A percentile compares a stretch with the other conserved stretches of the same genome.
Conservation (phyloP, 495 filamentous ascomycete genomes). For the Penicillium samsonianum region DNA sequence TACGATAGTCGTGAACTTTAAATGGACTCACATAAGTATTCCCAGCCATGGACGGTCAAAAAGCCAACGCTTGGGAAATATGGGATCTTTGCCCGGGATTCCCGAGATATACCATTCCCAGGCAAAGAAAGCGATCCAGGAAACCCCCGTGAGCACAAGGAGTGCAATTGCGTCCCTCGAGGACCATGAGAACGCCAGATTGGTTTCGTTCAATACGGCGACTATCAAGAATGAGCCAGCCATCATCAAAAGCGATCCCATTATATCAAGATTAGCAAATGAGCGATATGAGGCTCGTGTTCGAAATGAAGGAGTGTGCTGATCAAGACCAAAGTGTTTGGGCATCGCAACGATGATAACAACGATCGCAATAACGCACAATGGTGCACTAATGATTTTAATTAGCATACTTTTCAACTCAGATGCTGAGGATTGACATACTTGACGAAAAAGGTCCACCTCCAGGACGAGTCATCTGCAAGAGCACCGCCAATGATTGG, state of each 20-base stretch:
- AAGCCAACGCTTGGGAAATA: slow-evolving; percentile 41
- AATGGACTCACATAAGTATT: slow-evolving; percentile 32
- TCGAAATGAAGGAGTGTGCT: slow-evolving; percentile 30
- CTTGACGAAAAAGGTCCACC: slow-evolving; percentile 67
- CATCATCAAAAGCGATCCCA: slow-evolving; percentile 56
- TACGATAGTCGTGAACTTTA: not conserved
- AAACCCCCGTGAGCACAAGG: slow-evolving; percentile 36
- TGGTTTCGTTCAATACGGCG: slow-evolving; percentile 59
- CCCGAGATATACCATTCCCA: slow-evolving; percentile 41
- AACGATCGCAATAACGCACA: slow-evolving; percentile 26
- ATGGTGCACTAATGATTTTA: slow-evolving; percentile 18
- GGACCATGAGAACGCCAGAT: slow-evolving; percentile 46
- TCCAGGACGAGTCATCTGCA: slow-evolving; percentile 54
- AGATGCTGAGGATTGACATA: slow-evolving; percentile 16
- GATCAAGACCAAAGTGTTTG: slow-evolving; percentile 31
- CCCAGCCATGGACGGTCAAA: slow-evolving; percentile 37
- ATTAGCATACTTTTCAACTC: not conserved
- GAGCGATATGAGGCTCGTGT: slow-evolving; percentile 32
- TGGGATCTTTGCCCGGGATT: slow-evolving; percentile 32
- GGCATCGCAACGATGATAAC: slow-evolving; percentile 31
- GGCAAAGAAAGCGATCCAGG: slow-evolving; percentile 39
- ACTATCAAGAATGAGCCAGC: slow-evolving; percentile 57
- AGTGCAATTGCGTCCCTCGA: slow-evolving; percentile 46
- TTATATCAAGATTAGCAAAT: slow-evolving; percentile 51
- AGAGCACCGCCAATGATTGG: slow-evolving; percentile 66